Evolutionary conservation across 768 basidiomycete genomes (phyloP).

Genomic region (Kwoniella newhampshirensis): DNA sequence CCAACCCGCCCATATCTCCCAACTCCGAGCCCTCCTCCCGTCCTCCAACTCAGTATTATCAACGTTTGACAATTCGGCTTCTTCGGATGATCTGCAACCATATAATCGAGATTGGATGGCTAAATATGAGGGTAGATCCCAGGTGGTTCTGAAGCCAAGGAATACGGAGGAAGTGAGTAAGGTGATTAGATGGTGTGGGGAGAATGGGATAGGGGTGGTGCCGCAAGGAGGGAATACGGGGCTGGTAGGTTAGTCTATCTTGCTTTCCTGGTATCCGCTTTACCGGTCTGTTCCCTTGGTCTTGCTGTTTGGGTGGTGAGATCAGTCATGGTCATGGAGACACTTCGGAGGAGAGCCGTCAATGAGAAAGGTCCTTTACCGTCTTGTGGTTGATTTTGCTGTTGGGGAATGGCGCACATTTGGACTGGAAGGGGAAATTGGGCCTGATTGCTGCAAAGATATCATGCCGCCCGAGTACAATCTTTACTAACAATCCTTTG

Average conservation of each 20-base stretch:
- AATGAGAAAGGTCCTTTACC: too few relatives aligned
- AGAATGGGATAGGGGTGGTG: slow-evolving; percentile 76
- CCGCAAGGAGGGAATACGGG: slow-evolving; percentile 99
- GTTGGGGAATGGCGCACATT: too few relatives aligned
- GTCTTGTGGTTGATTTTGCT: too few relatives aligned
- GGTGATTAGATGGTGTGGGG: slow-evolving; percentile 81
- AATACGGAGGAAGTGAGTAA: slow-evolving; percentile 81
- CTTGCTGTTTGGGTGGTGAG: too few relatives aligned
- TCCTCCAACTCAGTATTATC: slow-evolving; percentile 45
- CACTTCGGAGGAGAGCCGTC: too few relatives aligned
- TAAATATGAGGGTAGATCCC: slow-evolving; percentile 80
- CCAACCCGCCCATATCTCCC: slow-evolving; percentile 42
- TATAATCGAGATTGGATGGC: slow-evolving; percentile 96
- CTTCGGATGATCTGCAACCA: slow-evolving; percentile 62
- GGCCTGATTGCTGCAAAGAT: too few relatives aligned
- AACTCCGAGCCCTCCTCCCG: slow-evolving; percentile 50
- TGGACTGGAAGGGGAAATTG: too few relatives aligned
- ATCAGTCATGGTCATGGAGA: too few relatives aligned
- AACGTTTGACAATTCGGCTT: slow-evolving; percentile 47
- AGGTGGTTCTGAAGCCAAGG: slow-evolving; percentile 85
- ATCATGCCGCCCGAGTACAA: too few relatives aligned
- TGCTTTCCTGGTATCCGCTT: too few relatives aligned
- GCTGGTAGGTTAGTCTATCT: slow-evolving; percentile 67
- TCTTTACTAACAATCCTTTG: too few relatives aligned
- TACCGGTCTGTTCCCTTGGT: too few relatives aligned